Conservation (phyloP, 2,329 filamentous ascomycete species). For the Madurella mycetomatis region DNA sequence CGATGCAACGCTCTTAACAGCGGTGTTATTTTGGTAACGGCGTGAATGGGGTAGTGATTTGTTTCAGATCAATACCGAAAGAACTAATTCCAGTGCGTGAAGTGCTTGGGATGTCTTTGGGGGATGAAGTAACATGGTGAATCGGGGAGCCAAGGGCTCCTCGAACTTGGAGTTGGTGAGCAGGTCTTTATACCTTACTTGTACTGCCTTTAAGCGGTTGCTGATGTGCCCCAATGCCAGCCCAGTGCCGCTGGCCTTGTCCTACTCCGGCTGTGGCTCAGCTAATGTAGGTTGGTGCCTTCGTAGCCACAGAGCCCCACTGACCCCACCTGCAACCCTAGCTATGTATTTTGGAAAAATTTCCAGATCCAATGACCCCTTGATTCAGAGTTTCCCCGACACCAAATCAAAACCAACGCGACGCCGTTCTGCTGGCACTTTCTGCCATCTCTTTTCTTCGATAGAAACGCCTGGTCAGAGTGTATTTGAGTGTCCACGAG, state of each 20-base stretch:
- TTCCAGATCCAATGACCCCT: too few species aligned
- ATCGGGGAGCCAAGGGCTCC: slow-evolving; percentile 14
- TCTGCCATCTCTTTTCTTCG: not conserved
- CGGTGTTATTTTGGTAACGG: not conserved
- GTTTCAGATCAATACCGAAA: not conserved
- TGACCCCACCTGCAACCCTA: not conserved
- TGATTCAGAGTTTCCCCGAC: too few species aligned
- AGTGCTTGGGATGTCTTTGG: slow-evolving; percentile 4
- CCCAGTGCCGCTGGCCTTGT: not conserved
- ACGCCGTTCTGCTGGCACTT: too few species aligned
- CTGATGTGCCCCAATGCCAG: slow-evolving; percentile 14
- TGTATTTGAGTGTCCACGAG: too few species aligned
- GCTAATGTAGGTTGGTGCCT: slow-evolving; percentile 2
- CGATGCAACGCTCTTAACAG: not conserved
- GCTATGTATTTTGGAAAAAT: slow-evolving; percentile 1
- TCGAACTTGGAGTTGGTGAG: slow-evolving; percentile 22
- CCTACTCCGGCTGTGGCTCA: slow-evolving; percentile 11
- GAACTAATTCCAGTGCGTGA: not conserved
- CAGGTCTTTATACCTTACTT: slow-evolving; percentile 22
- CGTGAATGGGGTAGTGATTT: not conserved
- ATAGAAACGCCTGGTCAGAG: not conserved
- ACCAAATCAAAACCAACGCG: too few species aligned
- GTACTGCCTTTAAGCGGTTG: slow-evolving; percentile 6
- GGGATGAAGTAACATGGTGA: slow-evolving; percentile 18
- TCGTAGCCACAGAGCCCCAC: slow-evolving; percentile 9